A percentile compares a stretch with the other conserved stretches of the same genome.
phyloP scores from a whole-genome alignment of 768 basidiomycete species.

The Pulveroboletus sp. region DNA sequence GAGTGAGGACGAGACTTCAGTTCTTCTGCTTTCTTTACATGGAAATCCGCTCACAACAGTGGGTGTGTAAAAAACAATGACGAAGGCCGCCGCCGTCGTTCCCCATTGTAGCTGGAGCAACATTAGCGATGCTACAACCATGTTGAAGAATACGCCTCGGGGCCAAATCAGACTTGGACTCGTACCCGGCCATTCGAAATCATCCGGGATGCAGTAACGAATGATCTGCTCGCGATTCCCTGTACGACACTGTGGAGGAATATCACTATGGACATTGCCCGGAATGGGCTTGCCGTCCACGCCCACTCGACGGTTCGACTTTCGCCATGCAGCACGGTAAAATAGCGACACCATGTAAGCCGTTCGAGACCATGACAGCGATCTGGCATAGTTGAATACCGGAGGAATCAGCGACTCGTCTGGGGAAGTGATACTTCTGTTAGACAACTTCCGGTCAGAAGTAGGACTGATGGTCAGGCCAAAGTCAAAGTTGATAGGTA shows the following conservation, averaged over 20 bases:
- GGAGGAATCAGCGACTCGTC: not conserved
- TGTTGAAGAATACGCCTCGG: no score
- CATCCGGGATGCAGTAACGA: no score
- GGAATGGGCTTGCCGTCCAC: not conserved
- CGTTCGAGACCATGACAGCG: not conserved
- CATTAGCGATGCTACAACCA: no score
- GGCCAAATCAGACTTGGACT: no score
- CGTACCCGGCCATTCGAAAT: no score
- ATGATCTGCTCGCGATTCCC: conserved; percentile 6
- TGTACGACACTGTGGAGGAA: conserved; percentile 1
- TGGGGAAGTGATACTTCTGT: not conserved
- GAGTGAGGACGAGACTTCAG: not conserved
- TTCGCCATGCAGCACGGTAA: conserved; percentile 5
- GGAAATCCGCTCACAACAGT: conserved; percentile 19
- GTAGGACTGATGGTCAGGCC: conserved; percentile 1
- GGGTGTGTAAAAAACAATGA: conserved; percentile 16
- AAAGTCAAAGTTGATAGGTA: not conserved
- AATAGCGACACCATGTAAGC: conserved; percentile 6
- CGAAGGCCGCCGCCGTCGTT: no score
- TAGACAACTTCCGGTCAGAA: not conserved
- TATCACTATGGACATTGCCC: not conserved
- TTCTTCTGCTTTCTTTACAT: not conserved
- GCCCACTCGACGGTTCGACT: not conserved
- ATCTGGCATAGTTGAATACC: not conserved
- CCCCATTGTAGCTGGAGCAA: no score